Evolutionary conservation across 345 rosid species (phyloP), one percentile per base, ranked within the genome.

Genomic region (Hirschfeldia incana): DNA sequence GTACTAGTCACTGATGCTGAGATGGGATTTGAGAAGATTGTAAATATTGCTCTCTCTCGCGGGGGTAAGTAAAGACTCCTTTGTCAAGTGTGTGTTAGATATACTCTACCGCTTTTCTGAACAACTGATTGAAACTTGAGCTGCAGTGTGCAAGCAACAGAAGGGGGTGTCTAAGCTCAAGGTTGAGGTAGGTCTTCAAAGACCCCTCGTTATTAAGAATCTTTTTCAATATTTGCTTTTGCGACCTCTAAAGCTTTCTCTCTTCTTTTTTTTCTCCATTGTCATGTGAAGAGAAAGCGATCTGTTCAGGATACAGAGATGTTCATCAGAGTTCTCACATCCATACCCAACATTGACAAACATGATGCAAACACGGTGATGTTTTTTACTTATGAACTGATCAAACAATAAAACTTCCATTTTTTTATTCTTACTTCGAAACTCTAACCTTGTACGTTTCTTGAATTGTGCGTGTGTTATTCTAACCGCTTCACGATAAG

Each of bases 21-120:
- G 85, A 95, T 95, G 98, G 98, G 99, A 28, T 95, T 95, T 67
- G 99, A 93, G 79, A 95, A 90, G 86, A 91, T 91, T 51, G 93
- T 95, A 49, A 90, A 93, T 82, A 86, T 91, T 72, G 96, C 97
- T 76, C 89, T 83, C 49, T 85, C 96, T 78, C 93, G 90, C n/a
- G 94, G 98, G 13, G 90, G 98, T 94, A 86, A 44, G 64, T 59
- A 59, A 27, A 32, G 21, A 44, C 80, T 51, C 61, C 8, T 61
- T 61, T 16, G 49, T 29, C 51, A 36, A 27, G 65, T 62, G 75
- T 16, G 28, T 9, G 67, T 16, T 65, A 1, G 28, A 42, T 71
- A 75, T 66, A 58, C 12, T 9, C 57, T 33, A 26, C 36, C 6
- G 29, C 6, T 36, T 55, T 44, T 42, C 34, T 65, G 29, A 67